Base-by-base conservation (phyloP, 176 grass and related monocot genomes). In the Musa acuminata region DNA sequence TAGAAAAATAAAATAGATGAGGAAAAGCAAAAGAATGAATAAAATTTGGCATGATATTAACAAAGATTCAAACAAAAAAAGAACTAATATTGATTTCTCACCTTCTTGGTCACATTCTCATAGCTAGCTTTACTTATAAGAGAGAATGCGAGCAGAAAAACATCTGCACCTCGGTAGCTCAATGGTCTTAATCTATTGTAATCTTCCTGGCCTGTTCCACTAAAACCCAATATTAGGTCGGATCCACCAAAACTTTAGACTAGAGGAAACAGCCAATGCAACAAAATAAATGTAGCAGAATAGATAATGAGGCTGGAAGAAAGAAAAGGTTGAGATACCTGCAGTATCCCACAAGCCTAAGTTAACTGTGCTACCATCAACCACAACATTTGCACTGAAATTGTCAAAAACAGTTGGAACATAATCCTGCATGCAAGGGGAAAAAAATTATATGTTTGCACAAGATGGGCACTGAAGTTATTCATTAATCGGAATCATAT, bases 181-280 rank as follows among this genome's bases (percentile, higher is more conserved):
- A 87, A 73, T 53, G 85, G 85, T 69, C 85, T 87, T 54, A 87
- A 60, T 49, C 85, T 87, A 14, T 87, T 87, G 77, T 87, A 87
- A 49, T 87, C 85, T 29, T 87, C 85, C 73, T 87, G 85, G 49
- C 85, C 85, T 87, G 85, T 77, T 60, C 64, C 59, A 69, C 53
- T 24, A 75, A 75, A 64, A n/a, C 68, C 29, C 59, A 25, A 68
- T 35, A 84, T 73, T 25, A 67, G 70, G 1, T 63, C 14, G 1
- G 14, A 19, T 43, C 6, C 14, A 19, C 16, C 17, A 60, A 60
- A 14, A 60, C 14, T 60, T n/a, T 20, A 60, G 16, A 60, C 57
- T 17, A 60, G 57, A 7, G 17, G 35, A 16, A 63, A 51, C 51
- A 7, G 55, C 55, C 55, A 58, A 19, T 16, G 14, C 6, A 60